phyloP scores from a whole-genome alignment of 2,329 filamentous ascomycete species.

The Hypoxylon sp. region DNA sequence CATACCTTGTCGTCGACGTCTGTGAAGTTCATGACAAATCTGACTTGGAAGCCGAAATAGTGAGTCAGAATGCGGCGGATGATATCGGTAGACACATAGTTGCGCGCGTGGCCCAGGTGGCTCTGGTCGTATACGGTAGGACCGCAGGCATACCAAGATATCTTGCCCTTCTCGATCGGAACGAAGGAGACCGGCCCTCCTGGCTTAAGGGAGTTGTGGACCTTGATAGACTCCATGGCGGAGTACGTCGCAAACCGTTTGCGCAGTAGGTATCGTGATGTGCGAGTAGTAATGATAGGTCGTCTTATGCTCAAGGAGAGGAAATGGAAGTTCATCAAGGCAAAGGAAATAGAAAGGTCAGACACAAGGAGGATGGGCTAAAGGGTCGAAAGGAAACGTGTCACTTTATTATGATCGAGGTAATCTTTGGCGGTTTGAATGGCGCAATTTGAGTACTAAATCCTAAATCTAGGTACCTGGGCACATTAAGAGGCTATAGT shows the following conservation, averaged over 20 bases:
- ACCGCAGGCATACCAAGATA: conserved; percentile 90
- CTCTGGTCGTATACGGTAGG: conserved; percentile 82
- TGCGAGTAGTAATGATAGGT: conserved; percentile 41
- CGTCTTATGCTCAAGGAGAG: conserved; percentile 40
- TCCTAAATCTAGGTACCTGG: not conserved
- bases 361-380: conserved; percentile 15
- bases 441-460: conserved; percentile 19
- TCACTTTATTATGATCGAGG: conserved; percentile 29
- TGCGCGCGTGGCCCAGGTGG: conserved; percentile 82
- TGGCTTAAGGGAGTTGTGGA: conserved; percentile 81
- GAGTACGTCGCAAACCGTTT: conserved; percentile 48
- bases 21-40: conserved; percentile 93
- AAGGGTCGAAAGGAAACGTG: conserved; percentile 24
- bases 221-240: conserved; percentile 67
- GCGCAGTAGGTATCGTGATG: conserved; percentile 38
- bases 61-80: conserved; percentile 82
- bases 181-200: conserved; percentile 77
- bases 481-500: no score
- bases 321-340: conserved; percentile 49
- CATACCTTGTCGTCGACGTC: conserved; percentile 78
- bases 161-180: conserved; percentile 73
- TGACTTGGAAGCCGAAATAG: conserved; percentile 83
- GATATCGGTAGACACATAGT: conserved; percentile 91
- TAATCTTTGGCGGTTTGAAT: conserved; percentile 13
- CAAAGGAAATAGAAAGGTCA: conserved; percentile 1